Percentiles rank a stretch among this genome's conserved stretches.
Evolutionary conservation across 345 rosid genomes (phyloP).

Genomic region (Mallotus nudiflorus): DNA sequence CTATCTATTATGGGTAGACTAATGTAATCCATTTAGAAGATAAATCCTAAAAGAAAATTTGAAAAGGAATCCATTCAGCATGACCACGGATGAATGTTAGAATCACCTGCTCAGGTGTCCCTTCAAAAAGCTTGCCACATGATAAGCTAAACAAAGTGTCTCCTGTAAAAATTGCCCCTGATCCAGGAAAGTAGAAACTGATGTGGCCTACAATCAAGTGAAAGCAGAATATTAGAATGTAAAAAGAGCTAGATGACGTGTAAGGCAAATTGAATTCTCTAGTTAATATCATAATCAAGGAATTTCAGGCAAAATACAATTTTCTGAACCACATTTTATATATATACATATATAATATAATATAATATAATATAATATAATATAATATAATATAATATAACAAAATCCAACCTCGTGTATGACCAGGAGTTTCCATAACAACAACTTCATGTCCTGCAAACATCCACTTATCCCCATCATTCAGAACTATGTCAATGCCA

Average conservation of each 20-base stretch:
- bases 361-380: too few species aligned
- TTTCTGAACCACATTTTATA: too few species aligned
- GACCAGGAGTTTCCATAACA: conserved; percentile 91
- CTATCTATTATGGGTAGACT: too few species aligned
- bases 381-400: too few species aligned
- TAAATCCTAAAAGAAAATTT: too few species aligned
- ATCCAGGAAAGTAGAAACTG: conserved; percentile 91
- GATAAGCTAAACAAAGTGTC: conserved; percentile 94
- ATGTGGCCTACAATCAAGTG: conserved; percentile 64
- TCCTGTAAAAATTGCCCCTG: conserved; percentile 87
- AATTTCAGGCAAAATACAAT: too few species aligned
- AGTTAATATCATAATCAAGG: too few species aligned
- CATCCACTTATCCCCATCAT: conserved; percentile 96
- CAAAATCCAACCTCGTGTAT: conserved; percentile 68
- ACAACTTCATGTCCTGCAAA: conserved; percentile 95
- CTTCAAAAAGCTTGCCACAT: conserved; percentile 95
- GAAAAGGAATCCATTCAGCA: too few species aligned
- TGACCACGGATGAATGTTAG: conserved; percentile 3
- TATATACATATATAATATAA: too few species aligned
- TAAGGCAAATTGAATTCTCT: not conserved
- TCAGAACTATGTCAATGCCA: conserved; percentile 82
- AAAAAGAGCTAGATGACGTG: too few species aligned
- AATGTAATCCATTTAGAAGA: too few species aligned
- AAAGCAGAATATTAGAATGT: conserved; percentile 3
- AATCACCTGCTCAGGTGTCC: conserved; percentile 82